Percentiles rank a stretch among this genome's conserved stretches.
phyloP scores from a whole-genome alignment of 2,329 filamentous ascomycete species.

The Akanthomyces dipterigenus region DNA sequence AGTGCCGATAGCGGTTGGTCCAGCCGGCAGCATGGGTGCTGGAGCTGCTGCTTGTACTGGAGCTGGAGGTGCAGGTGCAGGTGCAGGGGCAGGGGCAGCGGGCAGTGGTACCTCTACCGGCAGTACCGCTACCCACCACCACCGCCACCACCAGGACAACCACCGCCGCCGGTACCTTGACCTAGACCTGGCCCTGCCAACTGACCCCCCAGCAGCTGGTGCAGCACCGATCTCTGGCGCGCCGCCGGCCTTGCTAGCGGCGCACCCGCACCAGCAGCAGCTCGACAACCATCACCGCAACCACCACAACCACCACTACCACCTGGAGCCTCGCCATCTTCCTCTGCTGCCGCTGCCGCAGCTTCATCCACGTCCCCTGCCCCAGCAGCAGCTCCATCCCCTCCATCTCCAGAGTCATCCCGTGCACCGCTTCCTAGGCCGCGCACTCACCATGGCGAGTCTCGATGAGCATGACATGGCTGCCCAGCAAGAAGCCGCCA shows the following conservation, averaged over 20 bases:
- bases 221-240: too few species aligned
- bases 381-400: conserved; percentile 4
- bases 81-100: too few species aligned
- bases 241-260: conserved; percentile 1
- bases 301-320: conserved; percentile 12
- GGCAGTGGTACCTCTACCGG: neutral
- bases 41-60: neutral
- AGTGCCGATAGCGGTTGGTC: neutral
- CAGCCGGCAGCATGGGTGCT: neutral
- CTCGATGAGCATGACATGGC: conserved; percentile 38
- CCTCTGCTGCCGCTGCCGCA: conserved; percentile 3
- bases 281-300: conserved; percentile 13
- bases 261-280: neutral
- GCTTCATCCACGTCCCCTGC: conserved; percentile 16
- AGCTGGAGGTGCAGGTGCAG: too few species aligned
- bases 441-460: conserved; percentile 26
- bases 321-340: conserved; percentile 11
- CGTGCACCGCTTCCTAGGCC: neutral
- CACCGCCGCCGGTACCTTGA: too few species aligned
- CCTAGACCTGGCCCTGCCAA: too few species aligned
- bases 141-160: neutral
- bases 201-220: too few species aligned
- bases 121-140: neutral
- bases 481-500: conserved; percentile 54
- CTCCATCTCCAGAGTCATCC: neutral